Conservation (phyloP, 305 asterid species). For the Fraxinus albicans region DNA sequence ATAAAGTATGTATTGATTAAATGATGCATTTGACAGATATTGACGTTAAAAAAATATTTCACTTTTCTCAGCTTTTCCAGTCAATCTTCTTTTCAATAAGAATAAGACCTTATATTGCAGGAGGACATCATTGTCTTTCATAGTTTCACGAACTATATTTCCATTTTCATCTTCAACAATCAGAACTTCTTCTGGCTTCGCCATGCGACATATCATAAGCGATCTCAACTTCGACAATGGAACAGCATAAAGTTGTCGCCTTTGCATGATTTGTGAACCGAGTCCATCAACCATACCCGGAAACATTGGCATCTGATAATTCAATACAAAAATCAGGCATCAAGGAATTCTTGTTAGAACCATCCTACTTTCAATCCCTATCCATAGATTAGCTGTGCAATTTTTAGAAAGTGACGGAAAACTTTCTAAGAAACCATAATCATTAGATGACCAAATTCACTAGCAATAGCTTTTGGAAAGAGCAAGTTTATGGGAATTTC, state of each 20-base stretch:
- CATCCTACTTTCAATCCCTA: background rate
- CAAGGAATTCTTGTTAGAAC: background rate
- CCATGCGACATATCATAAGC: conserved; percentile 98
- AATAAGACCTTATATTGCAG: conserved; percentile 81
- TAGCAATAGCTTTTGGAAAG: background rate
- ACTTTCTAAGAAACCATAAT: background rate
- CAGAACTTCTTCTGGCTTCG: conserved; percentile 98
- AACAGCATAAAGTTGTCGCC: conserved; percentile 81
- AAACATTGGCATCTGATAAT: conserved; percentile 46
- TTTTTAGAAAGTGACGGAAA: background rate
- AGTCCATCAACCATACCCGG: conserved; percentile 54
- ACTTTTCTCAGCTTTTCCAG: background rate
- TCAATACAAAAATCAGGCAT: conserved; percentile 25
- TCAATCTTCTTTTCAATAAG: background rate
- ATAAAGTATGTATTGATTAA: too few species aligned
- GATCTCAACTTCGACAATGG: conserved; percentile 94
- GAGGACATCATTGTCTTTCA: conserved; percentile 98
- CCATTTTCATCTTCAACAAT: conserved; percentile 99
- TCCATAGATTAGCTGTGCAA: background rate
- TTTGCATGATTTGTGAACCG: conserved; percentile 63
- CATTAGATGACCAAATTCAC: background rate
- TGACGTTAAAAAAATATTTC: background rate
- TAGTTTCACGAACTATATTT: conserved; percentile 96
- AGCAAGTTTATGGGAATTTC: background rate
- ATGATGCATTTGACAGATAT: too few species aligned